Conservation (phyloP, 2,329 filamentous ascomycete genomes). For the Ophiosphaerella korrae region DNA sequence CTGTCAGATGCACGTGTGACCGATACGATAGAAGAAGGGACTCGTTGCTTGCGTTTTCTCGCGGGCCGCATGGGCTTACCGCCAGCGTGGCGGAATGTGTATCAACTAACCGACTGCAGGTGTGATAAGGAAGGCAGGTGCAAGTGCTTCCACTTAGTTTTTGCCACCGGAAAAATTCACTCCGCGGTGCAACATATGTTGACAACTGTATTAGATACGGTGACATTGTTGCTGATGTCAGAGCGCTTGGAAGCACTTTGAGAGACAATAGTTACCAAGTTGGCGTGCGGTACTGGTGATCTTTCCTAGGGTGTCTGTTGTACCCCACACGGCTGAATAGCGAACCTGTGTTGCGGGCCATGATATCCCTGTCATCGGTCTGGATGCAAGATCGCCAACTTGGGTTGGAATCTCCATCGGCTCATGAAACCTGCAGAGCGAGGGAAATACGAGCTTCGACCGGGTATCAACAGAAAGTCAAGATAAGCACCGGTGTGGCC, state of each 20-base stretch:
- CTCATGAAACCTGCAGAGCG: constrained; percentile 7
- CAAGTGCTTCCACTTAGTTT: constrained; percentile 6
- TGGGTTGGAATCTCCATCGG: constrained; percentile 15
- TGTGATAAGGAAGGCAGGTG: constrained; percentile 9
- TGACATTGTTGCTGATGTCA: constrained; percentile 23
- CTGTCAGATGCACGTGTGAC: constrained; percentile 17
- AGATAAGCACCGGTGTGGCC: constrained; percentile 26
- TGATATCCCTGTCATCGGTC: constrained; percentile 21
- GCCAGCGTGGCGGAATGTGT: constrained; percentile 18
- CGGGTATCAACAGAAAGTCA: constrained; percentile 13
- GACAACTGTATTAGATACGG: constrained; percentile 9
- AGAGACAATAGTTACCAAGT: constrained; percentile 5
- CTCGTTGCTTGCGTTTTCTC: constrained; percentile 21
- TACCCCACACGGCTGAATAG: constrained; percentile 27
- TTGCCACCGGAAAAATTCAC: constrained; percentile 18
- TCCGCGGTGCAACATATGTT: constrained; percentile 8
- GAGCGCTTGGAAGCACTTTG: constrained; percentile 11
- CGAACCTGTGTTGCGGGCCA: constrained; percentile 15
- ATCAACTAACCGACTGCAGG: constrained; percentile 5
- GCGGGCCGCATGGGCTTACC: constrained; percentile 14
- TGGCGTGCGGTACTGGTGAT: constrained; percentile 15
- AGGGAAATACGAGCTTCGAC: constrained; percentile 20
- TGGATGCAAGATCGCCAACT: constrained; percentile 20
- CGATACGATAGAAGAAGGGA: constrained; percentile 6
- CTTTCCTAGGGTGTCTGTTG: constrained; percentile 17